Conservation (phyloP, 495 filamentous ascomycete species). For the Hyaloscypha hepaticicola region DNA sequence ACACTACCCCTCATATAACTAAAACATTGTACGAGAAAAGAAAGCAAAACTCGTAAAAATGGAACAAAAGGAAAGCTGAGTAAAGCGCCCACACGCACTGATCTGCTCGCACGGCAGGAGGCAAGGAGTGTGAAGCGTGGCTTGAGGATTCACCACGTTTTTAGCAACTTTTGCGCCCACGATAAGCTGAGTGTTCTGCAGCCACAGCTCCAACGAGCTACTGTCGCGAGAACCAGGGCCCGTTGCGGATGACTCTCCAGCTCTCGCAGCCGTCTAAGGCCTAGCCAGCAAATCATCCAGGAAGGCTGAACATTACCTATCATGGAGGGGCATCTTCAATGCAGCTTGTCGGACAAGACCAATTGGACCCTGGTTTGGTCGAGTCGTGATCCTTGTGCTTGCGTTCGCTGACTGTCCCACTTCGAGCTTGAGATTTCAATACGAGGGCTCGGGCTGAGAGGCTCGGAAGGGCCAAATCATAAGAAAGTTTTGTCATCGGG, state of each 20-base stretch:
- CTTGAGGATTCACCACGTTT: neutral
- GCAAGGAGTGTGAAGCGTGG: neutral
- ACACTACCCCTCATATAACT: neutral
- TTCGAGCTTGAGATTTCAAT: neutral
- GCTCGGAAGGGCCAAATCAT: neutral
- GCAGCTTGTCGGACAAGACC: neutral
- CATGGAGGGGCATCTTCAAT: neutral
- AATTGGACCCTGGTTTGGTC: neutral
- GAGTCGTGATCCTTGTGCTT: neutral
- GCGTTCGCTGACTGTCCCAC: neutral
- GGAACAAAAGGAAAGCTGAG: conserved; percentile 2
- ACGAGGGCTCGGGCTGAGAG: neutral
- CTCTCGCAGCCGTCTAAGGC: neutral
- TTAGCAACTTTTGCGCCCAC: neutral
- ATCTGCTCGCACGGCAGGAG: neutral
- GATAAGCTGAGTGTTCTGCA: neutral
- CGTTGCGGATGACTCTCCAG: neutral
- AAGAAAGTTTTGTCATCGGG: neutral
- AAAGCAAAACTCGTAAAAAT: neutral
- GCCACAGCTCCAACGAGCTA: neutral
- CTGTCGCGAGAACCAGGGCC: neutral
- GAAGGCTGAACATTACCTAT: neutral
- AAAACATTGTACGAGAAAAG: neutral
- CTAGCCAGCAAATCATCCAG: neutral
- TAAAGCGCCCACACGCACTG: neutral